Base-by-base conservation (phyloP, 768 basidiomycete species). In the Cubamyces lactineus region DNA sequence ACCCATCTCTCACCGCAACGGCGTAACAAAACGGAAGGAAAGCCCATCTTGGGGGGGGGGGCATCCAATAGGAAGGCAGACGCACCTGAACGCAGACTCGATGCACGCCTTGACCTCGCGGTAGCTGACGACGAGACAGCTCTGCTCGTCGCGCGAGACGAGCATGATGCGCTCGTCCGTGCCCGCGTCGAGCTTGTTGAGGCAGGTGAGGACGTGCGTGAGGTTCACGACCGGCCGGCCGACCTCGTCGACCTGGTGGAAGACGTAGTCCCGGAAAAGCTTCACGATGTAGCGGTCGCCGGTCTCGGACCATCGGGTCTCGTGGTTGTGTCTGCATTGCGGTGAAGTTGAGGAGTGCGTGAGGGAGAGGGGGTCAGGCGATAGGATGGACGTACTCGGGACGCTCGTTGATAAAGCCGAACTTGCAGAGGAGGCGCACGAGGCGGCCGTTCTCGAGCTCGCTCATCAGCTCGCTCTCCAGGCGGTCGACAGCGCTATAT, bases 321-420 rank as follows among this genome's bases (percentile, higher is more conserved):
- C 96, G 43, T 91, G 88, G n/a, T 60, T 64, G 49, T 64, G 95
- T 24, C 63, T 64, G 15, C 1, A 1, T 3, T 90, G 26, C 5
- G 26, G 21, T 13, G 26, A 0, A 17, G n/a, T 2, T 38, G 4
- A 30, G 21, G 28, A 1, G 2, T 19, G 2, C 7, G 23, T 3
- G 15, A n/a, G 2, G n/a, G 39, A 39, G 21, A 30, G 7, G 21
- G 11, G 46, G 28, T 3, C 9, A 9, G 16, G 39, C 15, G 47
- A 13, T n/a, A 16, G 16, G 43, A 26, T 3, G 17, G 6, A 83
- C 92, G 57, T 71, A 98, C 94, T 98, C 97, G 2, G 97, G 96
- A n/a, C 97, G 83, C 72, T 99, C 97, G 73, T 98, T 98, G 78
- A 99, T 98, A 75, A 99, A 98, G 0, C 94, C 94, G 68, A 99